phyloP scores from a whole-genome alignment of 768 basidiomycete genomes.

The Chlorophyllum brunneum region DNA sequence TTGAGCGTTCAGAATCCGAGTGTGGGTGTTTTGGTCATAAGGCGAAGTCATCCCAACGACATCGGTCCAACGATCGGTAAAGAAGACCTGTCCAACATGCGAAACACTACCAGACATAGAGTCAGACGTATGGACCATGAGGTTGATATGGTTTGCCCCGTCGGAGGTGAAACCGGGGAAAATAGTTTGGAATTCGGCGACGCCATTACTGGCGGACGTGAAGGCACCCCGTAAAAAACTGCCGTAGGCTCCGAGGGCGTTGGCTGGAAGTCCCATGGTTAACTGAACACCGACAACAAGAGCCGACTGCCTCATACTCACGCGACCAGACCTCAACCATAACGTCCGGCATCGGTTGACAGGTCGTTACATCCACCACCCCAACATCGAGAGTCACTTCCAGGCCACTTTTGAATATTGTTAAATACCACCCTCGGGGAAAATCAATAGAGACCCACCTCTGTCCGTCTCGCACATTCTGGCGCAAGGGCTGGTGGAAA shows the following conservation, averaged over 20 bases:
- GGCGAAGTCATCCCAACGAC: slow-evolving; percentile 22
- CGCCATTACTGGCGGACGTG: slow-evolving; percentile 25
- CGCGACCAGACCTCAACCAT: slow-evolving; percentile 34
- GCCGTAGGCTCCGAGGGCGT: slow-evolving; percentile 17
- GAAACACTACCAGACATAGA: slow-evolving; percentile 25
- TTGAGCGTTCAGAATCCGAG: slow-evolving; percentile 23
- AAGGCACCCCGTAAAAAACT: slow-evolving; percentile 31
- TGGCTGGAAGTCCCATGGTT: slow-evolving; percentile 6
- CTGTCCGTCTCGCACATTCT: slow-evolving; percentile 7
- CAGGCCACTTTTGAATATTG: slow-evolving; percentile 22
- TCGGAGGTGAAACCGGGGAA: slow-evolving; percentile 31
- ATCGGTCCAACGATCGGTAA: slow-evolving; percentile 27
- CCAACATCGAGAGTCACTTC: slow-evolving; percentile 32
- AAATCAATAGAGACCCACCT: background rate
- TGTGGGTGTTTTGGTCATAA: slow-evolving; percentile 25
- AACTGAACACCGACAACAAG: background rate
- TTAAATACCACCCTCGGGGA: background rate
- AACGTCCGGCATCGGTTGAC: slow-evolving; percentile 29
- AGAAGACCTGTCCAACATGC: slow-evolving; percentile 35
- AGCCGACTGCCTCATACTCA: background rate
- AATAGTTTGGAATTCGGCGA: slow-evolving; percentile 28
- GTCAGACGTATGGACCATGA: slow-evolving; percentile 28
- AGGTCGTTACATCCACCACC: slow-evolving; percentile 32
- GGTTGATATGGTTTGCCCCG: slow-evolving; percentile 31
- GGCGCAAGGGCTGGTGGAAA: slow-evolving; percentile 4